Evolutionary conservation across 352 stramenopile genomes (phyloP).

Genomic region (Pythium brachiatum): DNA sequence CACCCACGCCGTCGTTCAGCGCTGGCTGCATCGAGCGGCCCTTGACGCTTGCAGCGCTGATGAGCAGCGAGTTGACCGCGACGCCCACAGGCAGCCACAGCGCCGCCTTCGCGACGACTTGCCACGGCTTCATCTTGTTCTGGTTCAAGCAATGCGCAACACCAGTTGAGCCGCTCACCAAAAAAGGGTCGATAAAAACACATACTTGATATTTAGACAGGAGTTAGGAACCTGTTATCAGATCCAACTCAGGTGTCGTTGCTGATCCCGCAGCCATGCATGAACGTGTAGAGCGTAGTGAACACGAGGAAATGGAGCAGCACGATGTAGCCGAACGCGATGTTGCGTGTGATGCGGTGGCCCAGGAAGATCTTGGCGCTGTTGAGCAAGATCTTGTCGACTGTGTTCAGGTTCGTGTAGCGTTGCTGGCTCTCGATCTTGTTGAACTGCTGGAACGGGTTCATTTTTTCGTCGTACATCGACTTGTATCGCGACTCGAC

Average conservation of each 20-base stretch:
- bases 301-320: conserved; percentile 86
- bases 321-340: conserved; percentile 82
- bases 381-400: conserved; percentile 90
- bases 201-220: background rate
- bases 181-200: conserved; percentile 16
- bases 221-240: background rate
- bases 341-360: conserved; percentile 80
- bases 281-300: conserved; percentile 84
- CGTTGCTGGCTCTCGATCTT: conserved; percentile 87
- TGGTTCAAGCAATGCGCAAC: background rate
- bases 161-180: background rate
- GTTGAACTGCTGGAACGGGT: conserved; percentile 91
- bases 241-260: conserved; percentile 39
- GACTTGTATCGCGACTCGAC: conserved; percentile 79
- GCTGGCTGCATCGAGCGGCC: conserved; percentile 82
- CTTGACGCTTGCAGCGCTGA: conserved; percentile 73
- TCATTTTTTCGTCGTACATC: conserved; percentile 92
- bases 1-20: conserved; percentile 69
- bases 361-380: conserved; percentile 80
- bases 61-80: conserved; percentile 64
- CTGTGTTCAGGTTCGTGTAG: conserved; percentile 87
- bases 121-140: conserved; percentile 50
- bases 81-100: conserved; percentile 83
- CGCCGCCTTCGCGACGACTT: conserved; percentile 52
- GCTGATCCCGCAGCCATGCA: conserved; percentile 78